Conservation (phyloP, 2,329 filamentous ascomycete species). For the Botryotinia convoluta region DNA sequence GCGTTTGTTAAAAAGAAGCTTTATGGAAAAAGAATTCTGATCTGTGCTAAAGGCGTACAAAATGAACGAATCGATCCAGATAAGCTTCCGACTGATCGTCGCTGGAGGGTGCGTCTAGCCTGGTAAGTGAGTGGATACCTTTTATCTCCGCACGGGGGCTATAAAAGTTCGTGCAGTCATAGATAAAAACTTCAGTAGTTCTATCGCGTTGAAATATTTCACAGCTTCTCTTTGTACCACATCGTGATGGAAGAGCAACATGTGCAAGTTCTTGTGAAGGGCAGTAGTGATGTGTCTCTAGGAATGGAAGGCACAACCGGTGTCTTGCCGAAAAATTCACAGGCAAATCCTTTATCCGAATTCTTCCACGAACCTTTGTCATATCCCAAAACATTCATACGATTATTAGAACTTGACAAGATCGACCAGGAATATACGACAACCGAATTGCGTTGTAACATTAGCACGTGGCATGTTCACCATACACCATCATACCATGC, state of each 20-base stretch:
- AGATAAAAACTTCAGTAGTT: neutral
- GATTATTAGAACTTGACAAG: neutral
- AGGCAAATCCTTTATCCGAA: neutral
- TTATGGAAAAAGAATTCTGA: neutral
- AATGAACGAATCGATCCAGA: neutral
- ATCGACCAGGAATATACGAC: neutral
- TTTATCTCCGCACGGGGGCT: neutral
- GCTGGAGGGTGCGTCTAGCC: neutral
- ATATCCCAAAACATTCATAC: neutral
- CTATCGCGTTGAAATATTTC: neutral
- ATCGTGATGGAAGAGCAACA: neutral
- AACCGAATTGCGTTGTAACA: neutral
- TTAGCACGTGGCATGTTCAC: neutral
- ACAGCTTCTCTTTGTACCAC: neutral
- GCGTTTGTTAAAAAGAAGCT: neutral
- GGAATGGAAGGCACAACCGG: neutral
- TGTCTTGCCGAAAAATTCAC: neutral
- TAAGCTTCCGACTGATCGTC: neutral
- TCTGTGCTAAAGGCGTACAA: neutral
- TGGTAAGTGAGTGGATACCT: neutral
- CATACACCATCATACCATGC: neutral
- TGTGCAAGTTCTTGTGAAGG: neutral
- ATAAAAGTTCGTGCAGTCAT: neutral
- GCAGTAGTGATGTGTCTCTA: neutral
- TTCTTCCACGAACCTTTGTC: neutral